phyloP scores from a whole-genome alignment of 148 eudicot genomes.

The Chenopodium suecicum region DNA sequence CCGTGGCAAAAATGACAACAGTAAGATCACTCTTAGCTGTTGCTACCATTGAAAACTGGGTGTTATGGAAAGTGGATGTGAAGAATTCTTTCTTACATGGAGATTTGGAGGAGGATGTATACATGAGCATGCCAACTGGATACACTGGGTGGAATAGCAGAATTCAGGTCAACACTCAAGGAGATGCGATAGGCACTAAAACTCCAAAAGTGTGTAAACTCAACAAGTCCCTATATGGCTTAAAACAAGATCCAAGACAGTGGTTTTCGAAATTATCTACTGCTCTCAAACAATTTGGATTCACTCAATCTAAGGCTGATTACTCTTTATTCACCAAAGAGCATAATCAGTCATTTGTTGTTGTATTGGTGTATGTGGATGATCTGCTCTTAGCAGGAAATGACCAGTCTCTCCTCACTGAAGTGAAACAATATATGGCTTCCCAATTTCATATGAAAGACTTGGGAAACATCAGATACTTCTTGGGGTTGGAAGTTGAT shows the following conservation, averaged over 20 bases:
- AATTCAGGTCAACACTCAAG: no score
- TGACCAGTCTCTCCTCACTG: not conserved
- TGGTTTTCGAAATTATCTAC: no score
- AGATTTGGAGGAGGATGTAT: no score
- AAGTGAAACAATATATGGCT: not conserved
- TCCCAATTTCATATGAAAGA: not conserved
- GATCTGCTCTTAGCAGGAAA: not conserved
- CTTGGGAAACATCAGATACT: not conserved
- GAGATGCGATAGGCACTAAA: no score
- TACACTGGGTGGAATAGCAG: no score
- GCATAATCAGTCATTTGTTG: not conserved
- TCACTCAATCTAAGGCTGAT: not conserved
- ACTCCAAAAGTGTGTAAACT: not conserved
- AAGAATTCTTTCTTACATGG: no score
- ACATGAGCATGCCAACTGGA: no score
- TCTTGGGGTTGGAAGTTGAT: not conserved
- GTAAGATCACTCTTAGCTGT: no score
- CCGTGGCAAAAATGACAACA: no score
- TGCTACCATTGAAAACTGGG: no score
- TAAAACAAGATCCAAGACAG: not conserved
- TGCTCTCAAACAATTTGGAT: not conserved
- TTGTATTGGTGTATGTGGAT: not conserved
- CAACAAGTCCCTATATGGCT: not conserved
- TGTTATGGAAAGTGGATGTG: no score
- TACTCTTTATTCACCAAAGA: not conserved